These are phyloP conservation scores for Themeda triandra DNA, from an alignment of 176 grass and related monocot genomes.

Conservation along the genomic window DNA sequence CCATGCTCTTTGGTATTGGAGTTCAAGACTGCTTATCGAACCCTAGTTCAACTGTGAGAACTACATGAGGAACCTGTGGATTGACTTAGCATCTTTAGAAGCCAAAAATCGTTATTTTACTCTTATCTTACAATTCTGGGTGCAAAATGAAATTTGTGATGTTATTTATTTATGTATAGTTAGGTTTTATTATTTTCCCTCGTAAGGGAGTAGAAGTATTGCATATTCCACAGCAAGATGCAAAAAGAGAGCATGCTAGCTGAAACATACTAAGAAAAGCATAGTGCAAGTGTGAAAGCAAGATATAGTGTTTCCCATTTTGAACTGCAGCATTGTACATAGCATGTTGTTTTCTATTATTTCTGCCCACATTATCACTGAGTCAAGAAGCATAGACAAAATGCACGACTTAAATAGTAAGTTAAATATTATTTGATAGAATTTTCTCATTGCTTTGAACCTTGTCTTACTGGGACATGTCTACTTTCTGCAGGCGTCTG, in stretches of 20 bases:
- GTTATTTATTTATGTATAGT: too few relatives aligned
- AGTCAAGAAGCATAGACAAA: background rate
- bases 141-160: too few relatives aligned
- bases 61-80: background rate
- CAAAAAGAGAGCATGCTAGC: background rate
- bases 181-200: background rate
- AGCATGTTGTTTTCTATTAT: background rate
- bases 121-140: background rate
- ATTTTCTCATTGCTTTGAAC: background rate
- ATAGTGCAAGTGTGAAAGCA: background rate
- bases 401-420: background rate
- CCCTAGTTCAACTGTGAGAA: background rate
- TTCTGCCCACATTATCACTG: background rate
- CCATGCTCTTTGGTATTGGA: background rate
- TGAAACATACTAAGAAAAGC: background rate
- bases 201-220: background rate
- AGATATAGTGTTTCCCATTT: background rate
- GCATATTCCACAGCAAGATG: background rate
- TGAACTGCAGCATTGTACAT: background rate
- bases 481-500: conserved; percentile 52
- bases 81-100: background rate
- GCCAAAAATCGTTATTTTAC: background rate
- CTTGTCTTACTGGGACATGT: background rate
- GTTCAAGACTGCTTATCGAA: background rate
- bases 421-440: too few relatives aligned